Evolutionary conservation across 202 grass and related monocot species (phyloP), one percentile per base, ranked within the genome.

Genomic region (Cymbopogon flexuosus): DNA sequence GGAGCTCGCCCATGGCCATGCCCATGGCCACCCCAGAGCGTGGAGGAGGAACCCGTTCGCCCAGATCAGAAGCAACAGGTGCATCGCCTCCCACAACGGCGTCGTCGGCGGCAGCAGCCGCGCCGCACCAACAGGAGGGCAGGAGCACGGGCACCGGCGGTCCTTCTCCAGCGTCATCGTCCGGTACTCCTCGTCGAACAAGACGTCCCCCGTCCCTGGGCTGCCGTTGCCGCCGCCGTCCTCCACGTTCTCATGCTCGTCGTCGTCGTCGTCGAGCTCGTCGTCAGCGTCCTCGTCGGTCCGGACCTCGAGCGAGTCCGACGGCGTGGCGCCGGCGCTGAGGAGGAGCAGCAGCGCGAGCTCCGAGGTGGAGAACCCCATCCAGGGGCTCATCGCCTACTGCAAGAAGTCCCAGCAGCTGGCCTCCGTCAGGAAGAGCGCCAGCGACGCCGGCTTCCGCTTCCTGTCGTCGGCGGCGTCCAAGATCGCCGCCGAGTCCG

Each of bases 331-430:
- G n/a, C 81, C 88, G 39, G 81, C 70, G 76, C 89, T 99, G 78
- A 76, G 86, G 80, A 89, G 90, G 88, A 96, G 93, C 76, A 96
- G 93, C 87, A 99, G 90, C 79, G 92, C 83, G 23, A 93, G 89
- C 86, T 96, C 90, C 8, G 96, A 99, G 77, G 79, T 78, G 63
- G 96, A 99, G 85, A 96, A 87, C 82, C 91, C 96, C 10, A 96
- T 99, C 86, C 93, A 96, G 70, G 90, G 96, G 5, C 85, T 92
- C 9, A 99, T 99, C 54, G 91, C 92, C 43, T 93, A 96, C 77
- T 99, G 96, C 87, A 96, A 99, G 83, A 99, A 82, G 72, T 99
- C 96, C 2, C 96, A 96, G 76, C 89, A 96, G 62, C 78, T 90
- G 65, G 84, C 89, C 4, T 85, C 93, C 0, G 92, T 88, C 3